Conservation (phyloP, 371 early-diverging fungal genomes). For the Mucor plumbeus region DNA sequence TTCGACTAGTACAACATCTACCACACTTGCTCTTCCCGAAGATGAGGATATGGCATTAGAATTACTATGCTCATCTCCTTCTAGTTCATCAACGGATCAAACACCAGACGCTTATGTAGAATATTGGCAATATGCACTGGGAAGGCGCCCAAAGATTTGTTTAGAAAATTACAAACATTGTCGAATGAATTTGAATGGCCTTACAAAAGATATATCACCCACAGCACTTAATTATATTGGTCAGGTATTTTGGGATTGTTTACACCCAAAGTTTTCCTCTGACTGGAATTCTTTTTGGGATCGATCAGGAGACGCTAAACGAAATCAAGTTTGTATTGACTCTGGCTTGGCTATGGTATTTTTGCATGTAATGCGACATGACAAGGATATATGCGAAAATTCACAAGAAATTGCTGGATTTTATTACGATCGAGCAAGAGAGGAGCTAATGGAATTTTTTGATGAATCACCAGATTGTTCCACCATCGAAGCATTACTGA, state of each 20-base stretch:
- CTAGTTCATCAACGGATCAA: conserved; percentile 10
- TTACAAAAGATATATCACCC: conserved; percentile 36
- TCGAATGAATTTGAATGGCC: conserved; percentile 26
- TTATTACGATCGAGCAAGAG: conserved; percentile 42
- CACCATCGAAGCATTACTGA: conserved; percentile 37
- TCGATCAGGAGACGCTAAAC: conserved; percentile 31
- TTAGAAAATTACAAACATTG: conserved; percentile 33
- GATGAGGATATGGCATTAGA: conserved; percentile 19
- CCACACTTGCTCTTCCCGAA: not conserved
- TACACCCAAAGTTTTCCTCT: conserved; percentile 39
- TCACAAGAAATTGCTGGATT: conserved; percentile 35
- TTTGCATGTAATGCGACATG: conserved; percentile 40
- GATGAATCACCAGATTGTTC: conserved; percentile 38
- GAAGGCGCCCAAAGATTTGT: conserved; percentile 23
- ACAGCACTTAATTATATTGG: conserved; percentile 32
- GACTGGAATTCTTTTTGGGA: conserved; percentile 44
- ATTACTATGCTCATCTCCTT: conserved; percentile 12
- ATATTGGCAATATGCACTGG: conserved; percentile 28
- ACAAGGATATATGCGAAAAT: conserved; percentile 35
- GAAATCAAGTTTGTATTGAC: conserved; percentile 40
- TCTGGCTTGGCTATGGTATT: conserved; percentile 42
- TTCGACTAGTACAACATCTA: not conserved
- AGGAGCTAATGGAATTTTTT: conserved; percentile 37
- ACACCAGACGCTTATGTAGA: conserved; percentile 25
- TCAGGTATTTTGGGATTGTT: conserved; percentile 43